Percentiles rank a stretch among this genome's conserved stretches.
These are phyloP conservation scores for Cladorrhinum sp. DNA, from an alignment of 2,329 filamentous ascomycete species.

Conservation along the genomic window DNA sequence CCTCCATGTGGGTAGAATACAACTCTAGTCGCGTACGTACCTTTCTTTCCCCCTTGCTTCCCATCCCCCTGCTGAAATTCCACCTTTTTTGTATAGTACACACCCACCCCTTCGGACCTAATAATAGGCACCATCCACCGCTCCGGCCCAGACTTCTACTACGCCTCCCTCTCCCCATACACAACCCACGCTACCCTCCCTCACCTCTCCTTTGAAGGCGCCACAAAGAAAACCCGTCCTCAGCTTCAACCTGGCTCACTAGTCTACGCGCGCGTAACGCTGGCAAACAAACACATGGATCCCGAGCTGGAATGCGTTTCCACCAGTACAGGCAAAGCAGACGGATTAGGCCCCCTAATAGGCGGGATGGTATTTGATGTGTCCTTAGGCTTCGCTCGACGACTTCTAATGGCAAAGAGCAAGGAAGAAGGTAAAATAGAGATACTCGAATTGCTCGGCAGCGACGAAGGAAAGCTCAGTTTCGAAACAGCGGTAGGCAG, in stretches of 20 bases:
- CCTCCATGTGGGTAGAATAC: slow-evolving; percentile 73
- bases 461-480: slow-evolving; percentile 60
- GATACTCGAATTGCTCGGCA: slow-evolving; percentile 75
- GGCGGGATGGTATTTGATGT: slow-evolving; percentile 86
- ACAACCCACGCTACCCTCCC: slow-evolving; percentile 67
- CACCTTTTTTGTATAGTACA: slow-evolving; percentile 55
- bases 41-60: slow-evolving; percentile 33
- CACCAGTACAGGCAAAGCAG: slow-evolving; percentile 78
- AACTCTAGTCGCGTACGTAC: slow-evolving; percentile 65
- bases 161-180: slow-evolving; percentile 70
- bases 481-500: slow-evolving; percentile 94
- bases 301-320: slow-evolving; percentile 89
- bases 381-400: slow-evolving; percentile 75
- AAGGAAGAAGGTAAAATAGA: slow-evolving; percentile 62
- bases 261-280: slow-evolving; percentile 82
- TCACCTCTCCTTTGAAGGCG: slow-evolving; percentile 88
- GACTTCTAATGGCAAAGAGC: slow-evolving; percentile 66
- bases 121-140: slow-evolving; percentile 84
- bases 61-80: slow-evolving; percentile 5
- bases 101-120: slow-evolving; percentile 75
- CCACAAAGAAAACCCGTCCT: slow-evolving; percentile 87
- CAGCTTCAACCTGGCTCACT: slow-evolving; percentile 70
- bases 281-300: slow-evolving; percentile 79
- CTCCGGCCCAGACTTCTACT: slow-evolving; percentile 72
- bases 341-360: slow-evolving; percentile 78